phyloP scores from a whole-genome alignment of 2,329 filamentous ascomycete genomes.

The Raffaelea deltoideospora region DNA sequence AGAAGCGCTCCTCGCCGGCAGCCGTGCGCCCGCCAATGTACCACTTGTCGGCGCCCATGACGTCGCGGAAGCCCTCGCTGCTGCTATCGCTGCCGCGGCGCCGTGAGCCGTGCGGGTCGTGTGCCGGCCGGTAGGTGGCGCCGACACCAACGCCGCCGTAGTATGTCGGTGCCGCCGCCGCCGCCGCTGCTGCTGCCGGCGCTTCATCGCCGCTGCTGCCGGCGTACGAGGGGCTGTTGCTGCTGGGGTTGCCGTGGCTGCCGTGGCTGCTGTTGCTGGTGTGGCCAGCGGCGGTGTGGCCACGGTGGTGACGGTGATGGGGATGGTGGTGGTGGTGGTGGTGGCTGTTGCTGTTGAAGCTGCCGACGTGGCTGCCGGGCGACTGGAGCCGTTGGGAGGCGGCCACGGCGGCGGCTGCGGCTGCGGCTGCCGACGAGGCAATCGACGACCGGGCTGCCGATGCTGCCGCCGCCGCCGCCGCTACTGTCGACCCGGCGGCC shows the following conservation, averaged over 20 bases:
- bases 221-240: no score
- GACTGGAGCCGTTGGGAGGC: constrained; percentile 7
- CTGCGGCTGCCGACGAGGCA: constrained; percentile 6
- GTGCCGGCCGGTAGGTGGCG: not conserved
- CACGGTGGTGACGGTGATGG: constrained; percentile 1
- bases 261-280: not conserved
- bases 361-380: constrained; percentile 1
- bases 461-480: not conserved
- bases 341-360: not conserved
- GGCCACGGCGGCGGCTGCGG: constrained; percentile 9
- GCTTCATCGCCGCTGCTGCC: not conserved
- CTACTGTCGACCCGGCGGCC: constrained; percentile 4
- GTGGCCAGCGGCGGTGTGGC: no score
- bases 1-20: constrained; percentile 64
- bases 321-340: constrained; percentile 4
- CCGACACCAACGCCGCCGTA: not conserved
- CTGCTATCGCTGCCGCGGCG: constrained; percentile 61
- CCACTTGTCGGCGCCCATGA: constrained; percentile 60
- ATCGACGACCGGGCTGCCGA: constrained; percentile 8
- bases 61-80: constrained; percentile 61
- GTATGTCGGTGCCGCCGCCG: not conserved
- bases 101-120: constrained; percentile 14
- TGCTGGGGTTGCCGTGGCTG: not conserved
- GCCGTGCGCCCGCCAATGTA: constrained; percentile 68
- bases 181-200: not conserved